These are phyloP conservation scores for Tolypocladium paradoxum DNA, from an alignment of 2,329 filamentous ascomycete genomes.

Conservation along the genomic window DNA sequence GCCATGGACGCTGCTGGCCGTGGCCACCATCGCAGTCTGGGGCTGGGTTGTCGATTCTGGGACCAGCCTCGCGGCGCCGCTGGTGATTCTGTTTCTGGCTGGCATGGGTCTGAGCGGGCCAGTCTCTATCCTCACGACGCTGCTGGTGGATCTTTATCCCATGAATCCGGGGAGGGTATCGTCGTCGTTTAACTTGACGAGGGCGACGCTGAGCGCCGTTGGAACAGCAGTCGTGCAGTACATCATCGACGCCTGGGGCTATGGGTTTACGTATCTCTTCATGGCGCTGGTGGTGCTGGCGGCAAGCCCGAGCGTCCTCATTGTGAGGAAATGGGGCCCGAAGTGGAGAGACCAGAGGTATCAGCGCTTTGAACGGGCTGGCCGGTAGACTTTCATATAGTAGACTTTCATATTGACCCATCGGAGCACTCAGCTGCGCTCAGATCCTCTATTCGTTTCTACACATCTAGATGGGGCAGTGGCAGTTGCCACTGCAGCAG, in stretches of 20 bases:
- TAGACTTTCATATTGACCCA: too few species aligned
- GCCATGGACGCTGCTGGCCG: slow-evolving; percentile 30
- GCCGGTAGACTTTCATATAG: background rate
- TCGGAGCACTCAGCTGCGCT: too few species aligned
- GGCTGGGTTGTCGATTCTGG: slow-evolving; percentile 31
- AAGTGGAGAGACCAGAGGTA: slow-evolving; percentile 21
- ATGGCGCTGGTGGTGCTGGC: slow-evolving; percentile 18
- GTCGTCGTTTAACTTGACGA: slow-evolving; percentile 29
- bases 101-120: slow-evolving; percentile 26
- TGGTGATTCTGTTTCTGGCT: slow-evolving; percentile 27
- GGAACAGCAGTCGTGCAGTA: slow-evolving; percentile 28
- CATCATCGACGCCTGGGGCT: slow-evolving; percentile 29
- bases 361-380: slow-evolving; percentile 6
- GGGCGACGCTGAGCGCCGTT: slow-evolving; percentile 27
- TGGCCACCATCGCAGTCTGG: slow-evolving; percentile 28
- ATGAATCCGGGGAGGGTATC: slow-evolving; percentile 28
- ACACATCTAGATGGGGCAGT: background rate
- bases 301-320: slow-evolving; percentile 14
- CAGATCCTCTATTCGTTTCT: too few species aligned
- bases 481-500: slow-evolving; percentile 12
- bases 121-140: slow-evolving; percentile 27
- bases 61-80: slow-evolving; percentile 26
- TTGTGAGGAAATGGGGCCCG: slow-evolving; percentile 20
- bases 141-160: slow-evolving; percentile 33
- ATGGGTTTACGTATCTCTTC: slow-evolving; percentile 26